These are phyloP conservation scores for Leccinum pellstonianum DNA, from an alignment of 768 basidiomycete genomes.

Conservation along the genomic window DNA sequence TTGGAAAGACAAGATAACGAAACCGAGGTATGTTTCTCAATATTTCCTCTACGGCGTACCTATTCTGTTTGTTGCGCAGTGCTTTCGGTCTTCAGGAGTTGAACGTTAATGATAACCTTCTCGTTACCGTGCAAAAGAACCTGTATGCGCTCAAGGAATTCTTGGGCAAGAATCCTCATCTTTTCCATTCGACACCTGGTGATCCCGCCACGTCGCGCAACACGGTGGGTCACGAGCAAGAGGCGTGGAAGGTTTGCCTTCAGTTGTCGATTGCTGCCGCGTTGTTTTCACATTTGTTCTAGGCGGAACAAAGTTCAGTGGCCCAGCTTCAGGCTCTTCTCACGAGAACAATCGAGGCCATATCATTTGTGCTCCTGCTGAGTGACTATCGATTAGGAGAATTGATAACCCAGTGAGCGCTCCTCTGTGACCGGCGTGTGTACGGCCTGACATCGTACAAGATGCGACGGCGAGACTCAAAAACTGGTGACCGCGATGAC, in stretches of 20 bases:
- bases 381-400: slow-evolving; percentile 90
- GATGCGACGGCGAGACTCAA: slow-evolving; percentile 74
- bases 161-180: slow-evolving; percentile 75
- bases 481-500: slow-evolving; percentile 67
- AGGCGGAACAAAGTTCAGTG: slow-evolving; percentile 86
- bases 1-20: slow-evolving; percentile 82
- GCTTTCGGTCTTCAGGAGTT: slow-evolving; percentile 50
- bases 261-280: neutral
- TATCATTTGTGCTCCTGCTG: slow-evolving; percentile 89
- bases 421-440: neutral
- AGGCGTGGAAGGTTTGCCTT: slow-evolving; percentile 77
- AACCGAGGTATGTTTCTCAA: slow-evolving; percentile 46
- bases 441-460: slow-evolving; percentile 29
- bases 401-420: slow-evolving; percentile 71
- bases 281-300: slow-evolving; percentile 15
- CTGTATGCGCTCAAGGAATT: slow-evolving; percentile 74
- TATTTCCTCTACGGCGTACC: neutral
- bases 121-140: slow-evolving; percentile 78
- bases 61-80: slow-evolving; percentile 29
- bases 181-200: slow-evolving; percentile 80
- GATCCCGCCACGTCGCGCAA: slow-evolving; percentile 58
- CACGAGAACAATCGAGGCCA: slow-evolving; percentile 85
- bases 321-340: slow-evolving; percentile 73
- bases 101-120: slow-evolving; percentile 57
- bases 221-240: slow-evolving; percentile 66